phyloP scores from a whole-genome alignment of 495 filamentous ascomycete species.

The Xylona heveae region DNA sequence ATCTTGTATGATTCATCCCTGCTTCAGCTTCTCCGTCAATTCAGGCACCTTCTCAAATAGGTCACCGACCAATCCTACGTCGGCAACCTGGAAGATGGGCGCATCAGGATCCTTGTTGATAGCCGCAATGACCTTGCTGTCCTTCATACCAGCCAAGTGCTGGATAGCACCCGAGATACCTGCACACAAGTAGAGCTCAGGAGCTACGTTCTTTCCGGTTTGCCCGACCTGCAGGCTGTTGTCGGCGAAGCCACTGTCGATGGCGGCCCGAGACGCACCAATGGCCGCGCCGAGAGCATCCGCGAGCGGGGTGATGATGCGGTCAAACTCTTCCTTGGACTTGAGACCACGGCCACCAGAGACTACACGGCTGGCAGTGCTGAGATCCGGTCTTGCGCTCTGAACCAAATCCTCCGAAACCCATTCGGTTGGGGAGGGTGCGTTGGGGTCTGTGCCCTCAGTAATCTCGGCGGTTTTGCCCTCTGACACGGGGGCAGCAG shows the following conservation, averaged over 20 bases:
- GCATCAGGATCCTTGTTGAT: conserved; percentile 97
- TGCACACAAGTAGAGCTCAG: conserved; percentile 83
- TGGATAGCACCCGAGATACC: conserved; percentile 96
- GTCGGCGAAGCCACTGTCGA: conserved; percentile 96
- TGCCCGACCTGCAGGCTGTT: conserved; percentile 97
- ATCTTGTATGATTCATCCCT: conserved; percentile 7
- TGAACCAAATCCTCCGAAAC: conserved; percentile 82
- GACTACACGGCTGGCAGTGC: conserved; percentile 71
- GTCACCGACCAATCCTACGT: conserved; percentile 88
- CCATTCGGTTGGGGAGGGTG: conserved; percentile 56
- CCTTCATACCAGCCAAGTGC: conserved; percentile 98
- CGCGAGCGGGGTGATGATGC: conserved; percentile 72
- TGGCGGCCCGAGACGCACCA: conserved; percentile 82
- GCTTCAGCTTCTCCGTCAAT: conserved; percentile 83
- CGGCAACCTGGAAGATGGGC: conserved; percentile 94
- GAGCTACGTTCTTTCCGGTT: conserved; percentile 95
- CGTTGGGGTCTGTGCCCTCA: conserved; percentile 53
- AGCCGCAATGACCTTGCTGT: conserved; percentile 96
- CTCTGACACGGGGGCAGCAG: conserved; percentile 28
- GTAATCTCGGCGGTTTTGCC: conserved; percentile 34
- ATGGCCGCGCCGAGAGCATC: conserved; percentile 85
- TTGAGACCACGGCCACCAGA: conserved; percentile 89
- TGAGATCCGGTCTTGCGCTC: conserved; percentile 85
- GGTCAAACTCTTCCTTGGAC: conserved; percentile 93
- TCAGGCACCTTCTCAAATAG: conserved; percentile 90